Evolutionary conservation across 1,284 basidiomycete genomes (phyloP).

Genomic region (Austropuccinia psidii): DNA sequence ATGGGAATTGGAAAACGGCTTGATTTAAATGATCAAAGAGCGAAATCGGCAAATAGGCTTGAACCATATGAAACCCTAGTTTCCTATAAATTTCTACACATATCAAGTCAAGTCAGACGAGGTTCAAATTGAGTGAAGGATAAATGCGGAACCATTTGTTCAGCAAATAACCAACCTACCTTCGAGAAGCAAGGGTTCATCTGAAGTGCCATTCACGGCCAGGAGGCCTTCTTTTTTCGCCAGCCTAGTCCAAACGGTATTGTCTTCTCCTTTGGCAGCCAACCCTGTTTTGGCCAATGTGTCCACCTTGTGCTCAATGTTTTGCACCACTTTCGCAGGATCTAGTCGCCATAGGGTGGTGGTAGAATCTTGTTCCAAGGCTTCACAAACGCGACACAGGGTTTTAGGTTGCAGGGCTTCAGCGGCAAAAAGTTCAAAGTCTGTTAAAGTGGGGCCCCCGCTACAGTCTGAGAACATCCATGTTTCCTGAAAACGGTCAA

Average conservation of each 20-base stretch:
- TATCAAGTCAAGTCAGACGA: neutral
- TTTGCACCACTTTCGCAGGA: neutral
- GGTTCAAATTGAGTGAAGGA: neutral
- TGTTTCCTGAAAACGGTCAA: neutral
- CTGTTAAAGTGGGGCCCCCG: neutral
- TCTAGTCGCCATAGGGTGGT: conserved; percentile 7
- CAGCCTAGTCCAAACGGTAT: conserved; percentile 14
- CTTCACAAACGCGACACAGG: neutral
- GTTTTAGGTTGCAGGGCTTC: conserved; percentile 3
- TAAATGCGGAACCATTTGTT: neutral
- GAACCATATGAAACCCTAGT: neutral
- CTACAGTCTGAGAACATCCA: neutral
- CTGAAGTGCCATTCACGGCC: neutral
- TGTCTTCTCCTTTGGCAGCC: neutral
- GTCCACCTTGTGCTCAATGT: conserved; percentile 1
- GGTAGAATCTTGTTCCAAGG: neutral
- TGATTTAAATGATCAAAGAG: neutral
- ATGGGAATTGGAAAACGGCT: no score
- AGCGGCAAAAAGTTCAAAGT: conserved; percentile 1
- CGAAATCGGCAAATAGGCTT: neutral
- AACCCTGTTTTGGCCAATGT: neutral
- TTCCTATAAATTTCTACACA: neutral
- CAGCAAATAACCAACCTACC: neutral
- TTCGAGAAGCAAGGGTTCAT: neutral
- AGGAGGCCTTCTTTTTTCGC: conserved; percentile 10